Evolutionary conservation across 495 filamentous ascomycete species (phyloP).

Genomic region (Cairneyella variabilis): DNA sequence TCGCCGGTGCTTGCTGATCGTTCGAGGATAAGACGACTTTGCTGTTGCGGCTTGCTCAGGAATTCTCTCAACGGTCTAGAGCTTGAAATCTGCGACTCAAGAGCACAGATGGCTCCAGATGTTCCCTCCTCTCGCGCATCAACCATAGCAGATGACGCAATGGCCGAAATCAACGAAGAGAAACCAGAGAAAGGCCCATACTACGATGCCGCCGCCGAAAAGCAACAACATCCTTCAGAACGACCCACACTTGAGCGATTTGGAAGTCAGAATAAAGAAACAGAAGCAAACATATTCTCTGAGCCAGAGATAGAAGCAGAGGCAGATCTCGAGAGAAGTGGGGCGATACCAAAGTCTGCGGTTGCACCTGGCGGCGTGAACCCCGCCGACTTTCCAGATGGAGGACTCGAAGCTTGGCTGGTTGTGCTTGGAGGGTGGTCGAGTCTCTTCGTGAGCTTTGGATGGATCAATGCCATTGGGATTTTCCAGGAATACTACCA

Average conservation of each 20-base stretch:
- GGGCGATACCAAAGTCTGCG: constrained; percentile 17
- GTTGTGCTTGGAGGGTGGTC: constrained; percentile 61
- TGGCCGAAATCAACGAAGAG: constrained; percentile 7
- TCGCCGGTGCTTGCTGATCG: too few species aligned
- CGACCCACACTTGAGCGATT: constrained; percentile 12
- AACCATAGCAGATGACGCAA: constrained; percentile 7
- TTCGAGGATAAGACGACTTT: too few species aligned
- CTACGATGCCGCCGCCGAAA: constrained; percentile 2
- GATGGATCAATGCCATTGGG: constrained; percentile 63
- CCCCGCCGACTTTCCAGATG: constrained; percentile 55
- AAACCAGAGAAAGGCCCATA: too few species aligned
- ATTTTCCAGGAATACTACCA: constrained; percentile 60
- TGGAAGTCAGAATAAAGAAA: constrained; percentile 25
- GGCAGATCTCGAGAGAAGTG: constrained; percentile 36
- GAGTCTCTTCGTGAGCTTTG: constrained; percentile 61
- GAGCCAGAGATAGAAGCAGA: constrained; percentile 30
- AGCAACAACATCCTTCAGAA: constrained; percentile 4
- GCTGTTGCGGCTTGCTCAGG: too few species aligned
- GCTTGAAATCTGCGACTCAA: too few species aligned
- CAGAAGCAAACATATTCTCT: constrained; percentile 36
- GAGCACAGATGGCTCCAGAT: constrained; percentile 3
- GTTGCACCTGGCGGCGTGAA: constrained; percentile 30
- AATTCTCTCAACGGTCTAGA: too few species aligned
- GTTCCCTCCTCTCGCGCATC: constrained; percentile 13
- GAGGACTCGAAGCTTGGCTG: constrained; percentile 63